A percentile compares a stretch with the other conserved stretches of the same genome.
These are phyloP conservation scores for Cercospora sp. DNA, from an alignment of 2,329 filamentous ascomycete species.

Conservation along the genomic window DNA sequence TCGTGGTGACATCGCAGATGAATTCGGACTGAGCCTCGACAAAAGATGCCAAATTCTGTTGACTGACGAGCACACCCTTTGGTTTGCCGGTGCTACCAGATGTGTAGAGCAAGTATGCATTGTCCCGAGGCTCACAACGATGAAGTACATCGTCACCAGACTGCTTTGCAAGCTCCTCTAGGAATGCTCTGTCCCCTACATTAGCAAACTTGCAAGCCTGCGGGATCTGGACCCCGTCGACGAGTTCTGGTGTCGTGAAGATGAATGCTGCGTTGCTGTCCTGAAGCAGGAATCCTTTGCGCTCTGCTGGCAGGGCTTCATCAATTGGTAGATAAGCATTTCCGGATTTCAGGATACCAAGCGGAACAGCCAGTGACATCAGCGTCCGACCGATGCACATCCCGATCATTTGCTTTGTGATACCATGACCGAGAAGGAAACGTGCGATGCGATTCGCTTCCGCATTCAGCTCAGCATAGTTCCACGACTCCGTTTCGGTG, in stretches of 20 bases:
- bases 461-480: slow-evolving; percentile 15
- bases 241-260: slow-evolving; percentile 16
- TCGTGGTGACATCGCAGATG: slow-evolving; percentile 17
- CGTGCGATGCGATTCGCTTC: slow-evolving; percentile 17
- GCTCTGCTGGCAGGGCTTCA: slow-evolving; percentile 20
- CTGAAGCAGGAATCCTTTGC: slow-evolving; percentile 15
- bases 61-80: slow-evolving; percentile 58
- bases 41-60: slow-evolving; percentile 59
- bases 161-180: neutral
- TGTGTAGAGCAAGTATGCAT: slow-evolving; percentile 67
- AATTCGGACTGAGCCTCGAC: slow-evolving; percentile 19
- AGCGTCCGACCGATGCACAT: slow-evolving; percentile 22
- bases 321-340: slow-evolving; percentile 22
- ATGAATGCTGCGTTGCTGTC: slow-evolving; percentile 18
- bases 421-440: slow-evolving; percentile 11
- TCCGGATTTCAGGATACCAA: slow-evolving; percentile 19
- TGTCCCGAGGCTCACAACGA: neutral
- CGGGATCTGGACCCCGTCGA: slow-evolving; percentile 9
- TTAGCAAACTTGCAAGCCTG: slow-evolving; percentile 7
- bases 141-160: neutral
- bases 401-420: slow-evolving; percentile 14
- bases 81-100: slow-evolving; percentile 54
- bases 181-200: slow-evolving; percentile 5
- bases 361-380: slow-evolving; percentile 15
- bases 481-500: slow-evolving; percentile 13